Percentiles rank a stretch among this genome's conserved stretches.
phyloP scores from a whole-genome alignment of 2,329 filamentous ascomycete species.

The Penicillium brasilianum region DNA sequence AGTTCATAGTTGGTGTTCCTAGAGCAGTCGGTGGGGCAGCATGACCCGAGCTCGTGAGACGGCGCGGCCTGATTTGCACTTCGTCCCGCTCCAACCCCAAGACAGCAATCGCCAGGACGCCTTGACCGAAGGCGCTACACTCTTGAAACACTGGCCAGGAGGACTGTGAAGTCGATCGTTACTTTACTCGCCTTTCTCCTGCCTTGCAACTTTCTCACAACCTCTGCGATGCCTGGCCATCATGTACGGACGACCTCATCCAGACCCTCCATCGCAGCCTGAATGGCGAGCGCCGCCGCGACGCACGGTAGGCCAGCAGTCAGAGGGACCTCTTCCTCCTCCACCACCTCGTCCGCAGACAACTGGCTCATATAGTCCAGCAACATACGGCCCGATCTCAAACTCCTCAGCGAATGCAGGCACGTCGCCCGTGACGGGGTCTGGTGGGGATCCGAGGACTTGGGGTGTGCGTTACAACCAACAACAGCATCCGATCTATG shows the following conservation, averaged over 20 bases:
- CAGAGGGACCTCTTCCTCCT: slow-evolving; percentile 28
- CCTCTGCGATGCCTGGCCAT: slow-evolving; percentile 15
- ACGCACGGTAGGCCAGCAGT: slow-evolving; percentile 26
- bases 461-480: slow-evolving; percentile 54
- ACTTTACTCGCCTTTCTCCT: slow-evolving; percentile 1
- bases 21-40: neutral
- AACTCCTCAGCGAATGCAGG: slow-evolving; percentile 24
- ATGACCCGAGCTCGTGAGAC: neutral
- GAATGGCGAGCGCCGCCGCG: slow-evolving; percentile 45
- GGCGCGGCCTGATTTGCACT: neutral
- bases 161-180: neutral
- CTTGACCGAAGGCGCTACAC: slow-evolving; percentile 6
- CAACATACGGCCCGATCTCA: slow-evolving; percentile 43
- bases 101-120: slow-evolving; percentile 7
- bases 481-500: slow-evolving; percentile 33
- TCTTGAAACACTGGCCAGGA: slow-evolving; percentile 1
- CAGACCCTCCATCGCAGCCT: slow-evolving; percentile 38
- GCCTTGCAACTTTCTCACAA: neutral
- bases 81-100: slow-evolving; percentile 3
- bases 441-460: slow-evolving; percentile 39
- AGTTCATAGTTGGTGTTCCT: neutral
- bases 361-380: slow-evolving; percentile 40
- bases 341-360: slow-evolving; percentile 33
- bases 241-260: slow-evolving; percentile 44
- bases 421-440: slow-evolving; percentile 27